These are phyloP conservation scores for Kodamaea ohmeri DNA, from an alignment of 1,139 yeast species.

Conservation along the genomic window DNA sequence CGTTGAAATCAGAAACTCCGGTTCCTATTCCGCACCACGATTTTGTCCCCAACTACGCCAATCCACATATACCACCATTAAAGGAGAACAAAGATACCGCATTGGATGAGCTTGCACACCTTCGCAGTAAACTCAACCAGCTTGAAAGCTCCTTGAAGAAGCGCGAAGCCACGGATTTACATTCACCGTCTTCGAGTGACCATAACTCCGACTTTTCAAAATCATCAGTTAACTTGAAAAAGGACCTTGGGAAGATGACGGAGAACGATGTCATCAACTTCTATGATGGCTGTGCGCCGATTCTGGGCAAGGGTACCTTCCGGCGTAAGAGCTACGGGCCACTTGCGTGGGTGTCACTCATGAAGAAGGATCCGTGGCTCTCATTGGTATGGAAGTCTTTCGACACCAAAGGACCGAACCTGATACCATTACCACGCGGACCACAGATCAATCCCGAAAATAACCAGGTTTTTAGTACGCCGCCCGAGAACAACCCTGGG, in stretches of 20 bases:
- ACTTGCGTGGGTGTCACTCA: constrained; percentile 23
- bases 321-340: constrained; percentile 24
- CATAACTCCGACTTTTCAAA: not conserved
- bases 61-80: not conserved
- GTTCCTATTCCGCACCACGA: not conserved
- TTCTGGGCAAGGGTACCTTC: constrained; percentile 19
- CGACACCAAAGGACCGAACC: constrained; percentile 11
- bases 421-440: constrained; percentile 8
- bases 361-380: constrained; percentile 24
- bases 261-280: constrained; percentile 27
- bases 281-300: constrained; percentile 31
- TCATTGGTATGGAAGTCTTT: constrained; percentile 18
- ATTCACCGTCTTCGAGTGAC: constrained; percentile 2
- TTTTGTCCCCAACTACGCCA: not conserved
- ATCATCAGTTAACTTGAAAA: not conserved
- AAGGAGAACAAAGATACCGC: constrained; percentile 7
- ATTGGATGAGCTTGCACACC: constrained; percentile 12
- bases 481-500: constrained; percentile 6
- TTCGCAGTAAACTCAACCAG: constrained; percentile 11
- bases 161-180: constrained; percentile 3
- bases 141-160: constrained; percentile 12
- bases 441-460: constrained; percentile 13
- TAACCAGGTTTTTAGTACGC: constrained; percentile 7
- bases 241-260: constrained; percentile 1
- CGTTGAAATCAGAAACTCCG: constrained; percentile 1